phyloP scores from a whole-genome alignment of 2,329 filamentous ascomycete species.

The Claviceps fusiformis region DNA sequence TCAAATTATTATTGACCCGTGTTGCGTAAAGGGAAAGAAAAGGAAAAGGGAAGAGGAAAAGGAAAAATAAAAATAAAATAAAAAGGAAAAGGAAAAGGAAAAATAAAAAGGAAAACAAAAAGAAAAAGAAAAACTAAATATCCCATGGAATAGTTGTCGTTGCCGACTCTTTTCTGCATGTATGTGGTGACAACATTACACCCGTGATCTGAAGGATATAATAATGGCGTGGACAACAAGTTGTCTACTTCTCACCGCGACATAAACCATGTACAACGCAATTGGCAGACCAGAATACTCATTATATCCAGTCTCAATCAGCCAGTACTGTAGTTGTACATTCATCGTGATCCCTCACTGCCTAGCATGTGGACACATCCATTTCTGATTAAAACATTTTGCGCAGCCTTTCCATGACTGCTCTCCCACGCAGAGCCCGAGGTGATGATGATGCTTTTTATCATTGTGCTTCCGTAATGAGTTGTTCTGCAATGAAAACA shows the following conservation, averaged over 20 bases:
- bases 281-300: background rate
- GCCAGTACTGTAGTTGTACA: background rate
- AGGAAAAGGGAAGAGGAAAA: too few species aligned
- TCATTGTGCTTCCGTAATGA: background rate
- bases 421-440: background rate
- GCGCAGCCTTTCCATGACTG: background rate
- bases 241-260: background rate
- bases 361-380: background rate
- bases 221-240: background rate
- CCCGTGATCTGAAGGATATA: too few species aligned
- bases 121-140: too few species aligned
- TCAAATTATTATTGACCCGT: too few species aligned
- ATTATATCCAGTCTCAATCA: background rate
- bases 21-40: too few species aligned
- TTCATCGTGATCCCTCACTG: background rate
- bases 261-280: background rate
- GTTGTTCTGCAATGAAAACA: background rate
- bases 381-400: background rate
- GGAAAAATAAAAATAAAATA: too few species aligned
- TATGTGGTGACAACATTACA: too few species aligned
- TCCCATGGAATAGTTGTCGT: too few species aligned
- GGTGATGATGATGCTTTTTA: background rate
- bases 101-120: too few species aligned
- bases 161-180: too few species aligned
- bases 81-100: too few species aligned